A percentile compares a stretch with the other conserved stretches of the same genome.
Conservation (phyloP, 192 early-diverging fungal genomes). For the Umbelopsis vinacea region DNA sequence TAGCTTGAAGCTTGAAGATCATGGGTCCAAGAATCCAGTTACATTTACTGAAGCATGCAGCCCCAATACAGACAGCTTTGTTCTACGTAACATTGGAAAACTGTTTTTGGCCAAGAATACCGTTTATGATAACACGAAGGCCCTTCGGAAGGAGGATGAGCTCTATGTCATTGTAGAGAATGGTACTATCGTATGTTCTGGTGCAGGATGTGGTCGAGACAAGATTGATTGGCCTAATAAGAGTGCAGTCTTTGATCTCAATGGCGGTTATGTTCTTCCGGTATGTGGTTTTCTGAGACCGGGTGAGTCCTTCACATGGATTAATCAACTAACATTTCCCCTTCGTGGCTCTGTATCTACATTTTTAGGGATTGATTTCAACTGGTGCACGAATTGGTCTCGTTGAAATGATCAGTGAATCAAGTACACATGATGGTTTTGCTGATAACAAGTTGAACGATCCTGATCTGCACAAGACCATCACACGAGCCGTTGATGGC, state of each 20-base stretch:
- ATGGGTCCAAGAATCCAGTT: conserved; percentile 30
- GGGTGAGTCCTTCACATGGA: not conserved
- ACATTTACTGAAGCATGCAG: conserved; percentile 32
- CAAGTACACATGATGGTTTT: conserved; percentile 60
- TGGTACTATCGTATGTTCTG: conserved; percentile 42
- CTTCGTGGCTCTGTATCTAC: too few species aligned
- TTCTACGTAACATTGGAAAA: conserved; percentile 38
- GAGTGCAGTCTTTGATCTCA: conserved; percentile 54
- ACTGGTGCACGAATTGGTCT: conserved; percentile 62
- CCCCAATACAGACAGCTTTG: conserved; percentile 30
- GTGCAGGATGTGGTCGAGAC: conserved; percentile 36
- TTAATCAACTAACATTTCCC: not conserved
- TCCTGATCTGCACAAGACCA: conserved; percentile 28
- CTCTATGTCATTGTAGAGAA: conserved; percentile 41
- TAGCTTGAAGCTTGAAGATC: conserved; percentile 33
- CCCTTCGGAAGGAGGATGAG: not conserved
- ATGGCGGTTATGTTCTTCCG: conserved; percentile 61
- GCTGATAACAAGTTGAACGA: conserved; percentile 32
- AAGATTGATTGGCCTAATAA: conserved; percentile 34
- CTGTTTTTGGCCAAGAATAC: conserved; percentile 27
- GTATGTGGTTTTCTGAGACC: conserved; percentile 33
- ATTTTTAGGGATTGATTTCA: conserved; percentile 63
- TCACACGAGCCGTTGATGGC: conserved; percentile 63
- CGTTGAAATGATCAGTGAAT: conserved; percentile 67
- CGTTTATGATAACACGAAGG: conserved; percentile 10